phyloP scores from a whole-genome alignment of 1,284 basidiomycete genomes.

The Phellinidium pouzarii region DNA sequence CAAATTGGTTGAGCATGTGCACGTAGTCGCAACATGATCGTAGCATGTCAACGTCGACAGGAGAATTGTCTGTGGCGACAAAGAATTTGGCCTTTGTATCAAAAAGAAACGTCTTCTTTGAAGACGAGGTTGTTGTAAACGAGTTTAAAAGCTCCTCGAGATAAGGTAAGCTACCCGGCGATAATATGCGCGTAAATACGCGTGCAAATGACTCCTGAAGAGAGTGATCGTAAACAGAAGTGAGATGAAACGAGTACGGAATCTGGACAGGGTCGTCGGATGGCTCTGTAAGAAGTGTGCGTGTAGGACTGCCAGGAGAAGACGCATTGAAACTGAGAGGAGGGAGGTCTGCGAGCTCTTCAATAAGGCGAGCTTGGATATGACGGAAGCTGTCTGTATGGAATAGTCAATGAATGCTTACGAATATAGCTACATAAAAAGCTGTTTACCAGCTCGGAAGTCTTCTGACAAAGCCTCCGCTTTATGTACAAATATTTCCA shows the following conservation, averaged over 20 bases:
- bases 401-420: constrained; percentile 9
- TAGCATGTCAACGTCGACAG: constrained; percentile 84
- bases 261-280: constrained; percentile 46
- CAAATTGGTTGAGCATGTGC: constrained; percentile 81
- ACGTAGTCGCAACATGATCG: constrained; percentile 90
- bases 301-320: constrained; percentile 8
- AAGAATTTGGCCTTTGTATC: constrained; percentile 84
- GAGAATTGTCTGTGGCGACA: constrained; percentile 88
- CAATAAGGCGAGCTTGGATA: constrained; percentile 78
- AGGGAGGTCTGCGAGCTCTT: constrained; percentile 71
- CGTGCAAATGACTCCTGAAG: constrained; percentile 84
- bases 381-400: constrained; percentile 77
- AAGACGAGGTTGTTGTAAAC: constrained; percentile 82
- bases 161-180: constrained; percentile 56
- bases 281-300: constrained; percentile 13
- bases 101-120: constrained; percentile 90
- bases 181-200: constrained; percentile 61
- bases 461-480: constrained; percentile 90
- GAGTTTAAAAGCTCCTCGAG: constrained; percentile 78
- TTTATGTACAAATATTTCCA: constrained; percentile 97
- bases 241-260: constrained; percentile 76
- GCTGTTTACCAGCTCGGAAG: constrained; percentile 73
- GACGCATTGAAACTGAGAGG: constrained; percentile 22
- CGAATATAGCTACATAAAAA: background rate
- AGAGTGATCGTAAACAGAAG: constrained; percentile 86